Conservation (phyloP, 495 filamentous ascomycete species). For the Oidiodendron maius region DNA sequence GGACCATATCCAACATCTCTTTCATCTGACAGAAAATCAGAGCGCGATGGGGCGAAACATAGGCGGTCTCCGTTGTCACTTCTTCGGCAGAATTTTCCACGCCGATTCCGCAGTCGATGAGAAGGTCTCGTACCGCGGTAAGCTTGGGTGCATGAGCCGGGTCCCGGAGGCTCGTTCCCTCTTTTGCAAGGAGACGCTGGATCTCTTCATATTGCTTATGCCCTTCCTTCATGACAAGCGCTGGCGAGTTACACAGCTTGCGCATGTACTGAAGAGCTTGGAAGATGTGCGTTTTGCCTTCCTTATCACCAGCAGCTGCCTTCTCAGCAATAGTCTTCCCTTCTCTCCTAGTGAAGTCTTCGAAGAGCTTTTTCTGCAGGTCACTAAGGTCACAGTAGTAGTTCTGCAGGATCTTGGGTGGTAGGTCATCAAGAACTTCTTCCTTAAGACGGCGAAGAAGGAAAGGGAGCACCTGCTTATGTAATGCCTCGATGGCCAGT, state of each 20-base stretch:
- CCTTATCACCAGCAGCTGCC: conserved; percentile 72
- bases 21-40: conserved; percentile 99
- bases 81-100: conserved; percentile 51
- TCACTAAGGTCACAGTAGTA: conserved; percentile 99
- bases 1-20: conserved; percentile 98
- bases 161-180: conserved; percentile 74
- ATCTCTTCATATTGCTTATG: conserved; percentile 88
- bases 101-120: conserved; percentile 95
- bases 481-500: conserved; percentile 89
- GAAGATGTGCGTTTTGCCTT: conserved; percentile 97
- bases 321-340: conserved; percentile 74
- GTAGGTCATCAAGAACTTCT: conserved; percentile 92
- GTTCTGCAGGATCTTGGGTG: conserved; percentile 97
- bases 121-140: conserved; percentile 76
- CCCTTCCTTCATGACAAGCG: conserved; percentile 87
- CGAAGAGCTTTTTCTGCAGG: conserved; percentile 88
- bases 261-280: conserved; percentile 99
- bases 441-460: conserved; percentile 94
- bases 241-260: conserved; percentile 95
- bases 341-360: conserved; percentile 92
- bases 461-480: conserved; percentile 97
- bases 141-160: conserved; percentile 89
- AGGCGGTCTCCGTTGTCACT: conserved; percentile 58
- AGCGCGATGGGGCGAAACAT: conserved; percentile 88
- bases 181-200: conserved; percentile 62